These are phyloP conservation scores for Metarhizium humberi DNA, from an alignment of 2,329 filamentous ascomycete species.

Conservation along the genomic window DNA sequence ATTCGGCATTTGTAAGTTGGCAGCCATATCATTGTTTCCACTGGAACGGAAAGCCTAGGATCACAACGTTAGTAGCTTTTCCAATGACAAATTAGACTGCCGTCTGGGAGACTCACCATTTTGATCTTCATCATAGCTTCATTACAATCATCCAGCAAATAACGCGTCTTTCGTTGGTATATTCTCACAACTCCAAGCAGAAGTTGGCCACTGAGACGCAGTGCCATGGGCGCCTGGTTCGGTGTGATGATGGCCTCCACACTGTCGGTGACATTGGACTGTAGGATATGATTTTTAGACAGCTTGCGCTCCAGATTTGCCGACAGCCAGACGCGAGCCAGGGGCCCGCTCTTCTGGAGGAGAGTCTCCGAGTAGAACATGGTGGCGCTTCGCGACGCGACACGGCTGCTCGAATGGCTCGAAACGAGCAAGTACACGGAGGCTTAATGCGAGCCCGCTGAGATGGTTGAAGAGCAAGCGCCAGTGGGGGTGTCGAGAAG, in stretches of 20 bases:
- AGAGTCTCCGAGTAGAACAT: conserved; percentile 99
- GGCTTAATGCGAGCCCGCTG: not conserved
- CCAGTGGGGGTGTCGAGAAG: conserved; percentile 1
- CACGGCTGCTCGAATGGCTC: conserved; percentile 13
- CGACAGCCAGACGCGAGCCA: conserved; percentile 96
- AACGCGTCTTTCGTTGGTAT: conserved; percentile 94
- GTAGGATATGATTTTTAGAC: conserved; percentile 90
- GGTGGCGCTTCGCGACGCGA: conserved; percentile 25
- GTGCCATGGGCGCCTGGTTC: conserved; percentile 85
- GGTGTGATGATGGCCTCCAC: conserved; percentile 92
- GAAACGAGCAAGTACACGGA: conserved; percentile 11
- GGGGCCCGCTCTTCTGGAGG: conserved; percentile 89
- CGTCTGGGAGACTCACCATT: conserved; percentile 54
- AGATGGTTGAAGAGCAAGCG: conserved; percentile 5
- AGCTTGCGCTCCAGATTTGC: conserved; percentile 98
- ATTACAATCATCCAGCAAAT: conserved; percentile 93
- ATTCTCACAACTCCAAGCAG: conserved; percentile 94
- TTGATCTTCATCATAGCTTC: conserved; percentile 97
- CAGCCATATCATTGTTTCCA: conserved; percentile 92
- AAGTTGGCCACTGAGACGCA: conserved; percentile 88
- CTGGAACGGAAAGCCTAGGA: conserved; percentile 80
- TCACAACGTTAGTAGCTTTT: conserved; percentile 18
- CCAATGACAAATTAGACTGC: not conserved
- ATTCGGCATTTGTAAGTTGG: conserved; percentile 69
- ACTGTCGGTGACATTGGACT: conserved; percentile 90